Evolutionary conservation across 2,329 filamentous ascomycete species (phyloP).

Genomic region (Aspergillus fischeri): DNA sequence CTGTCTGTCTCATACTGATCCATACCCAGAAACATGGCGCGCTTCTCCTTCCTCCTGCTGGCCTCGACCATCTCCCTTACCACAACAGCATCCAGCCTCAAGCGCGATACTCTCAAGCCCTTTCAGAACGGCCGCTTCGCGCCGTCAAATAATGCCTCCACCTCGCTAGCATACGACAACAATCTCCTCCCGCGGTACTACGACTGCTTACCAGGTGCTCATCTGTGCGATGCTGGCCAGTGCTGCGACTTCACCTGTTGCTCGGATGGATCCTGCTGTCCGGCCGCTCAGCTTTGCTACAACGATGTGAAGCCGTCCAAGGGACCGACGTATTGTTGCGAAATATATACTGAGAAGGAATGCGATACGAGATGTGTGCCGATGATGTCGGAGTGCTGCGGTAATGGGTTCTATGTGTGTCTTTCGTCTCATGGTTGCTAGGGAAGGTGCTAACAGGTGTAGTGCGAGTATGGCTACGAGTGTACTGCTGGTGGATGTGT

Average conservation of each 20-base stretch:
- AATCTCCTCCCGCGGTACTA: background rate
- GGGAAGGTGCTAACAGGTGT: background rate
- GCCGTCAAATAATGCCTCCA: background rate
- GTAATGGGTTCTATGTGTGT: background rate
- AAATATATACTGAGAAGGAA: background rate
- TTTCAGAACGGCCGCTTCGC: background rate
- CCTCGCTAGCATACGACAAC: background rate
- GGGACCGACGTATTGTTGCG: background rate
- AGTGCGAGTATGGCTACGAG: background rate
- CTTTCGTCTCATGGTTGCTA: background rate
- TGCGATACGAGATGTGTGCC: background rate
- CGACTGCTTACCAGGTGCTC: background rate
- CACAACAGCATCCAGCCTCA: background rate
- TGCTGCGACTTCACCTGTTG: background rate
- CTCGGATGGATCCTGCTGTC: background rate
- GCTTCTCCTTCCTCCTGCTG: background rate
- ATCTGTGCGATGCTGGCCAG: background rate
- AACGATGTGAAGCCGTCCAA: background rate
- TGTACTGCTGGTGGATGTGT: background rate
- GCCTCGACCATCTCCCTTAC: background rate
- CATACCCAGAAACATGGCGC: background rate
- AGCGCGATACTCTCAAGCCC: background rate
- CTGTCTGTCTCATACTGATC: background rate
- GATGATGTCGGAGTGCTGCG: background rate
- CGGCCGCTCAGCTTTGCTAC: background rate